A percentile compares a stretch with the other conserved stretches of the same genome.
Evolutionary conservation across 352 stramenopile species (phyloP).

Genomic region (Thalassiosira mediterranea): DNA sequence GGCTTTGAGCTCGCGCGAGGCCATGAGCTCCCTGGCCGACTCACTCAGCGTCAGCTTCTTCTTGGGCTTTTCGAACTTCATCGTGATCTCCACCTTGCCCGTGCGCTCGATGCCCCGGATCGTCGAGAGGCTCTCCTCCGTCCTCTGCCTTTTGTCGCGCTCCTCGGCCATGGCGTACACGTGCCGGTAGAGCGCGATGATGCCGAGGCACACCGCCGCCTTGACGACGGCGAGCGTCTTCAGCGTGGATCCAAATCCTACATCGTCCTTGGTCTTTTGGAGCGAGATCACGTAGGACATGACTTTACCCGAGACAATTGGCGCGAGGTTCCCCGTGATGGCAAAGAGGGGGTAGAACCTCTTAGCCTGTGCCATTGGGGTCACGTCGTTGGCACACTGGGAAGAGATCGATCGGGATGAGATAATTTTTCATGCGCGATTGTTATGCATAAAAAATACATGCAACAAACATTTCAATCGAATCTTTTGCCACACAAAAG

Average conservation of each 20-base stretch:
- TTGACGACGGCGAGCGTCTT: constrained; percentile 48
- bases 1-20: constrained; percentile 69
- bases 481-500: too few species aligned
- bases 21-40: constrained; percentile 44
- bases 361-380: constrained; percentile 77
- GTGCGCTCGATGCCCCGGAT: constrained; percentile 31
- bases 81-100: constrained; percentile 40
- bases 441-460: too few species aligned
- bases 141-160: constrained; percentile 24
- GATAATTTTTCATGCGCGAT: too few species aligned
- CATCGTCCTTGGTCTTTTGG: constrained; percentile 45
- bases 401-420: too few species aligned
- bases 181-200: constrained; percentile 34
- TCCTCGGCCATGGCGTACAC: constrained; percentile 49
- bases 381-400: constrained; percentile 84
- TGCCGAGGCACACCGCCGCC: constrained; percentile 29
- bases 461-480: too few species aligned
- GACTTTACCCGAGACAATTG: constrained; percentile 52
- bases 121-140: constrained; percentile 35
- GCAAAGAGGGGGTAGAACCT: constrained; percentile 82
- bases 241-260: constrained; percentile 45
- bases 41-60: constrained; percentile 50
- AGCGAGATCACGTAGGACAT: constrained; percentile 51
- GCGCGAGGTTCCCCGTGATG: constrained; percentile 53
- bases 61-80: constrained; percentile 51